These are phyloP conservation scores for Cinnamomum micranthum DNA, from an alignment of 164 flowering plant genomes.

Conservation along the genomic window DNA sequence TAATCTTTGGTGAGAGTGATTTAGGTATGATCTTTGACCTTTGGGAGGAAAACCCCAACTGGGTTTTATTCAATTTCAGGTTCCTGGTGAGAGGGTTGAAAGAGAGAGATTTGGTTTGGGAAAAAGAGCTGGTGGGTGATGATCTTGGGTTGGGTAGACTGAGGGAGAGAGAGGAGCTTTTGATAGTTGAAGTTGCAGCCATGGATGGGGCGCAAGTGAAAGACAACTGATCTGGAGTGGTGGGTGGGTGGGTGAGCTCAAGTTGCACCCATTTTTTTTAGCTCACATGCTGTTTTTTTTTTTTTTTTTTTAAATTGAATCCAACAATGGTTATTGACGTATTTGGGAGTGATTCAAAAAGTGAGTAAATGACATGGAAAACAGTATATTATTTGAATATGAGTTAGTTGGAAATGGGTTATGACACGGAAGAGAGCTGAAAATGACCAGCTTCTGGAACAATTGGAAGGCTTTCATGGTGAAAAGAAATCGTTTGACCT, in stretches of 20 bases:
- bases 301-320: too few relatives aligned
- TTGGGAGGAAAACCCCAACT: slow-evolving; percentile 6
- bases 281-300: too few relatives aligned
- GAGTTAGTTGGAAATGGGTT: slow-evolving; percentile 14
- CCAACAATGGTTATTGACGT: too few relatives aligned
- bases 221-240: background rate
- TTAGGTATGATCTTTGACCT: slow-evolving; percentile 12
- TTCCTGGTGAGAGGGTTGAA: slow-evolving; percentile 9
- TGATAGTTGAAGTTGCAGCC: slow-evolving; percentile 26
- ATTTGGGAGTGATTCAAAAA: too few relatives aligned
- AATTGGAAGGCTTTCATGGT: slow-evolving; percentile 6
- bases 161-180: slow-evolving; percentile 21
- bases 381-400: slow-evolving; percentile 9
- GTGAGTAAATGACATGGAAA: slow-evolving; percentile 9
- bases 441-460: slow-evolving; percentile 10
- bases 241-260: too few relatives aligned
- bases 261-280: too few relatives aligned
- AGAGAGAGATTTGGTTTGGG: slow-evolving; percentile 7
- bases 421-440: slow-evolving; percentile 9
- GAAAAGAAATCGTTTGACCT: background rate
- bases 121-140: background rate
- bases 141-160: slow-evolving; percentile 14
- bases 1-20: slow-evolving; percentile 8
- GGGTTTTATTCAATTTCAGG: slow-evolving; percentile 17
- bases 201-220: slow-evolving; percentile 10